phyloP scores from a whole-genome alignment of 2,329 filamentous ascomycete species.

The Claviceps africana region DNA sequence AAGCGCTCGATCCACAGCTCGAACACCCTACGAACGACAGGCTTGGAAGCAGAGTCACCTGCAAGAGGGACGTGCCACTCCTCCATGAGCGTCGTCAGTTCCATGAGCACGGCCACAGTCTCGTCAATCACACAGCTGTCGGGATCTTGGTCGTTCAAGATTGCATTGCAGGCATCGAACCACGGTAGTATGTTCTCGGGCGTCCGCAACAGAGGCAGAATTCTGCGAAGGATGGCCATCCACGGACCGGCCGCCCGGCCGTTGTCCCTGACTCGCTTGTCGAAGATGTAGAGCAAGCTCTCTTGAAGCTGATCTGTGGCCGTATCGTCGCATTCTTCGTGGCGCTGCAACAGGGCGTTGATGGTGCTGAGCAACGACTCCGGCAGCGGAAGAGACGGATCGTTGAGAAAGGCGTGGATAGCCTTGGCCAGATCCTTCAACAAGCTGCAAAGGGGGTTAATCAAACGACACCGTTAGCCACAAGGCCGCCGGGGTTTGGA shows the following conservation, averaged over 20 bases:
- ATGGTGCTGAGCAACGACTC: constrained; percentile 49
- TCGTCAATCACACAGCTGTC: constrained; percentile 52
- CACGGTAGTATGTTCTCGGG: constrained; percentile 52
- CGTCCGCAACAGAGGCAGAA: constrained; percentile 50
- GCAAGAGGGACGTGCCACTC: constrained; percentile 33
- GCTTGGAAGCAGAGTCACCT: constrained; percentile 28
- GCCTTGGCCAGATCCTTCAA: constrained; percentile 48
- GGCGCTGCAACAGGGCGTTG: constrained; percentile 52
- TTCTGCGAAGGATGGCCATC: constrained; percentile 48
- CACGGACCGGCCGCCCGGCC: constrained; percentile 51
- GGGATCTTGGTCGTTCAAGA: constrained; percentile 36
- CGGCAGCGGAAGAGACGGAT: constrained; percentile 48
- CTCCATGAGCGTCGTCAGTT: constrained; percentile 49
- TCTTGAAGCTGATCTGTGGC: constrained; percentile 60
- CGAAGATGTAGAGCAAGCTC: constrained; percentile 53
- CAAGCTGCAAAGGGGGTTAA: constrained; percentile 24
- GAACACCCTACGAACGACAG: constrained; percentile 44
- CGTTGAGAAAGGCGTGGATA: constrained; percentile 33
- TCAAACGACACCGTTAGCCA: constrained; percentile 8
- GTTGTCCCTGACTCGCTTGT: constrained; percentile 45
- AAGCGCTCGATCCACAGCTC: constrained; percentile 41
- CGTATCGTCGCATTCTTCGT: constrained; percentile 52
- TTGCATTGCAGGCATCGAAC: constrained; percentile 42
- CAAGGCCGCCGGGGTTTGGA: constrained; percentile 3
- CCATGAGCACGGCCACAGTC: constrained; percentile 48